Percentiles rank a stretch among this genome's conserved stretches.
Conservation (phyloP, 2,329 filamentous ascomycete species). For the Akanthomyces dipterigenus region DNA sequence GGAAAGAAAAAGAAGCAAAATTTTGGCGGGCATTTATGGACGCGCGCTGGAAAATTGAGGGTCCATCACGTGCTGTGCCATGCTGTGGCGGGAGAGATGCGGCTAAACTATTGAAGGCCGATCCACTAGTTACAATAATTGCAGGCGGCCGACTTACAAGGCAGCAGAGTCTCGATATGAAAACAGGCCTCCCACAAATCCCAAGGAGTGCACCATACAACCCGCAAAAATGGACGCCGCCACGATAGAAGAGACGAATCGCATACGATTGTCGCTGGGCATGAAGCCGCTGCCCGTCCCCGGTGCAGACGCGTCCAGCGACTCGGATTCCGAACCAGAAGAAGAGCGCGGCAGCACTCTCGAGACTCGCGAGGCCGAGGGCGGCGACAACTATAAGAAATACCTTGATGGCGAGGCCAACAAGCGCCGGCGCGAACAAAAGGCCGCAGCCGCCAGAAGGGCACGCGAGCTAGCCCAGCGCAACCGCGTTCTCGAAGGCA, state of each 20-base stretch:
- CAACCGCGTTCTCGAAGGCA: constrained; percentile 68
- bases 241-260: constrained; percentile 89
- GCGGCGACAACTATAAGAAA: constrained; percentile 66
- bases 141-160: constrained; percentile 4
- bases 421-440: constrained; percentile 72
- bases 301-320: constrained; percentile 47
- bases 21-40: constrained; percentile 22
- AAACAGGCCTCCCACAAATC: background rate
- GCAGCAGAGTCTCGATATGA: background rate
- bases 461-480: constrained; percentile 79
- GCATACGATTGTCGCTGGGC: constrained; percentile 80
- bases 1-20: constrained; percentile 29
- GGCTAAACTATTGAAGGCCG: background rate
- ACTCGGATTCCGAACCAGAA: constrained; percentile 42
- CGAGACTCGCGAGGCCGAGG: constrained; percentile 68
- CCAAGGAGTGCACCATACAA: background rate
- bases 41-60: background rate
- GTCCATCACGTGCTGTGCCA: constrained; percentile 13
- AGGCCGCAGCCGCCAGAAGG: constrained; percentile 76
- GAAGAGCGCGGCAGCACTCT: constrained; percentile 75
- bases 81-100: constrained; percentile 14
- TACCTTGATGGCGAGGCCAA: constrained; percentile 63
- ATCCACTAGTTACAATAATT: constrained; percentile 1
- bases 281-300: constrained; percentile 85
- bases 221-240: constrained; percentile 52